Conservation (phyloP, 2,329 filamentous ascomycete species). For the Talaromyces sp. region DNA sequence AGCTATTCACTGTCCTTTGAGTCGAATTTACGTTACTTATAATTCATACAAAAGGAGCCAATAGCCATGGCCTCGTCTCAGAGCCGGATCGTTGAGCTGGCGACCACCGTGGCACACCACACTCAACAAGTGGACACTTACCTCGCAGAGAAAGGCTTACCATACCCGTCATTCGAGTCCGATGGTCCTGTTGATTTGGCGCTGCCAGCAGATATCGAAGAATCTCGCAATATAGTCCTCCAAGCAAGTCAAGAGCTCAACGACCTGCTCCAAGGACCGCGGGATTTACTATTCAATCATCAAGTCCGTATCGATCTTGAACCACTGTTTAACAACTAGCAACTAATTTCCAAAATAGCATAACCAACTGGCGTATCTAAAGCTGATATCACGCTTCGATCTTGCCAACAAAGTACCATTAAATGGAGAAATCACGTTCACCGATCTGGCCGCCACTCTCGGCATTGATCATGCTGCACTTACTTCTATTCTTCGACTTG, state of each 20-base stretch:
- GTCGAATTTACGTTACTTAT: too few species aligned
- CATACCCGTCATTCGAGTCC: conserved; percentile 13
- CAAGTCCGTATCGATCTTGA: neutral
- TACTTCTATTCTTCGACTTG: conserved; percentile 8
- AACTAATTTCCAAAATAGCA: neutral
- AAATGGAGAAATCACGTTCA: conserved; percentile 5
- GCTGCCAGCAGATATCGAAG: conserved; percentile 3
- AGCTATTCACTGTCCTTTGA: too few species aligned
- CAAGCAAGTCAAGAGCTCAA: conserved; percentile 15
- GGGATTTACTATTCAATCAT: conserved; percentile 7
- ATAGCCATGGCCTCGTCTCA: conserved; percentile 1
- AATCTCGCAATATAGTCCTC: conserved; percentile 1
- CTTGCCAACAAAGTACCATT: conserved; percentile 12
- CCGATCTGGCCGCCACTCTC: conserved; percentile 1
- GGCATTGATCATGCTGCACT: conserved; percentile 2
- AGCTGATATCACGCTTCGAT: conserved; percentile 12
- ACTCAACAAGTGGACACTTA: conserved; percentile 8
- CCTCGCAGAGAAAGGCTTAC: conserved; percentile 8
- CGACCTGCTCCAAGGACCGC: conserved; percentile 12
- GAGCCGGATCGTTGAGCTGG: conserved; percentile 14
- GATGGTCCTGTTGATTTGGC: conserved; percentile 1
- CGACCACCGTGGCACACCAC: neutral
- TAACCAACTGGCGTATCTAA: neutral
- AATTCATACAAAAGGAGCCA: too few species aligned
- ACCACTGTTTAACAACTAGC: neutral